Evolutionary conservation across 129 eudicot genomes (phyloP).

Genomic region (Sambucus nigra): DNA sequence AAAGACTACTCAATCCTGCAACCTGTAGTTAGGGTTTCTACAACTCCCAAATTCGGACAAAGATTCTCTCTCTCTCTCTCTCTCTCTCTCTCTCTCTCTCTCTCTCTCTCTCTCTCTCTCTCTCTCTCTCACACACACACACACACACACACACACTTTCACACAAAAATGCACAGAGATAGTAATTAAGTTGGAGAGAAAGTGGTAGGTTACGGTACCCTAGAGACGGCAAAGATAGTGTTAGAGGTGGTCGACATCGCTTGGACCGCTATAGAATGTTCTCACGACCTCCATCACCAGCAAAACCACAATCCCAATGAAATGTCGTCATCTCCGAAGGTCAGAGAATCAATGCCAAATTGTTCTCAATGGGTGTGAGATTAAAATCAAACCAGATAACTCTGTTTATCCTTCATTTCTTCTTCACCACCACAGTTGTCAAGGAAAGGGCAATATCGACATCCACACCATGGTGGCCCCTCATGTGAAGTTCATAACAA

Average conservation of each 20-base stretch:
- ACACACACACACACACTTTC: no score
- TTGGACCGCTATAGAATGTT: constrained; percentile 60
- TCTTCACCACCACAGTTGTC: no score
- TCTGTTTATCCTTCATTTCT: no score
- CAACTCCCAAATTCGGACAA: not conserved
- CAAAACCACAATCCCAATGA: constrained; percentile 14
- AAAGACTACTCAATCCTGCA: not conserved
- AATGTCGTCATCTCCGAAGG: constrained; percentile 16
- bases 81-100: no score
- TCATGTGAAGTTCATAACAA: no score
- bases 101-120: no score
- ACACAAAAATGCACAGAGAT: not conserved
- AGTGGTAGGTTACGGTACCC: constrained; percentile 19
- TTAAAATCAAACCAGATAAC: no score
- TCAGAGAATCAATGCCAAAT: constrained; percentile 33
- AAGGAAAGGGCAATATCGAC: no score
- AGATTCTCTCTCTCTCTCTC: no score
- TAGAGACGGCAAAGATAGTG: constrained; percentile 82
- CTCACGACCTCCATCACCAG: constrained; percentile 43
- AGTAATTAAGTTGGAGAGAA: not conserved
- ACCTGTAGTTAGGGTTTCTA: not conserved
- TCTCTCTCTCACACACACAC: no score
- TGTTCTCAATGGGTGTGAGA: no score
- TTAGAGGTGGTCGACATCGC: constrained; percentile 85
- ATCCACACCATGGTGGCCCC: no score